Base-by-base conservation (phyloP, 2,329 filamentous ascomycete species). In the Gyromitra esculenta region DNA sequence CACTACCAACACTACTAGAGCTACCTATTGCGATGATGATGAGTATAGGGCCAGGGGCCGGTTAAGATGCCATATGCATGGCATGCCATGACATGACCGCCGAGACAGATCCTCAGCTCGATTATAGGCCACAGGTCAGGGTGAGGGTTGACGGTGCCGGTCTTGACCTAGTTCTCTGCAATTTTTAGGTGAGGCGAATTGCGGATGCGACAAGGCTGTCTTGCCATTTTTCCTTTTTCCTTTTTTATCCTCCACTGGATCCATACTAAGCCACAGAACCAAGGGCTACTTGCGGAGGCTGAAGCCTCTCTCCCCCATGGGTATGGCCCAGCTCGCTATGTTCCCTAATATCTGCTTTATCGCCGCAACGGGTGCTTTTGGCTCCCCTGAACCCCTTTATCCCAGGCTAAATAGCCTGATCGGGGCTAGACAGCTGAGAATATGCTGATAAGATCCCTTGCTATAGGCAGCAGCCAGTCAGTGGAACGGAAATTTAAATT, bases 181-280 rank as follows among this genome's bases (percentile, higher is more conserved):
- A 69, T 74, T 77, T 72, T 77, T 77, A 75, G 64, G 75, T 70
- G 71, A 77, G 75, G 75, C 75, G 57, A 75, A 77, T 75, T 57
- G 57, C 65, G 57, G 65, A 25, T 45, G 65, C 65, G 18, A 64
- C 68, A 71, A 75, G 72, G 72, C 72, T 75, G 72, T 48, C 48
- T 74, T 57, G 25, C 9, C 15, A 48, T 43, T 43, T 66, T 45
- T 63, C 25, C 48, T 56, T 67, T 67, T 75, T 69, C 62, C 64
- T 9, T 15, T 35, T 25, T 31, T 5, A 48, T 11, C 57, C 18
- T 39, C 45, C 56, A 11, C 18, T 21, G 25, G 18, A 18, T 5
- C 9, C n/a, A 21, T 31, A 18, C 72, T 59, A 50, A 75, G 72
- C 72, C 72, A 75, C 72, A 75, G 45, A 11, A 48, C 39, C 21